Percentiles rank a stretch among this genome's conserved stretches.
phyloP scores from a whole-genome alignment of 805 yeast species.

The Starmerella khaoyaiensis region DNA sequence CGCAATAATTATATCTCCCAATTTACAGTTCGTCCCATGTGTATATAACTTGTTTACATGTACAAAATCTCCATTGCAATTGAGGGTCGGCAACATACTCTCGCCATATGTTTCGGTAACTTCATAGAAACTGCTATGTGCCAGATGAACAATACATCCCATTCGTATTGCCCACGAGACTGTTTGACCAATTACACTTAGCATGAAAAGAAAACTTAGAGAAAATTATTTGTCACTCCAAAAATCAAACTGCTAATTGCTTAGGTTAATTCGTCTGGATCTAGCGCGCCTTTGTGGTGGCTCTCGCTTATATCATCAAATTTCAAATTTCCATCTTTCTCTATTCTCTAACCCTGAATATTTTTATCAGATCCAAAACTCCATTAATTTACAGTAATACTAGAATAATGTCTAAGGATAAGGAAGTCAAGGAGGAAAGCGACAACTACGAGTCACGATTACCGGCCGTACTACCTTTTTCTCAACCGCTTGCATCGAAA shows the following conservation, averaged over 20 bases:
- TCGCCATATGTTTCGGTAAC: conserved; percentile 80
- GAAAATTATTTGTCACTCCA: not conserved
- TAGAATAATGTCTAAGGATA: conserved; percentile 18
- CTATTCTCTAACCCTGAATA: no score
- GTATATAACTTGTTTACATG: conserved; percentile 51
- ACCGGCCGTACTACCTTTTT: conserved; percentile 83
- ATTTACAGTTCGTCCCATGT: conserved; percentile 51
- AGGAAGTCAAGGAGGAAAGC: conserved; percentile 17
- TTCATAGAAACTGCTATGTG: conserved; percentile 56
- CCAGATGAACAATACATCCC: conserved; percentile 40
- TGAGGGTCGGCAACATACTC: conserved; percentile 87
- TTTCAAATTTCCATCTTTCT: no score
- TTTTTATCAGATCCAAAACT: no score
- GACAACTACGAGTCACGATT: conserved; percentile 83
- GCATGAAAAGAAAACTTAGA: not conserved
- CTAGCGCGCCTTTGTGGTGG: no score
- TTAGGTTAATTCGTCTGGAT: not conserved
- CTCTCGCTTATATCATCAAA: not conserved
- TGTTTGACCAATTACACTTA: conserved; percentile 14
- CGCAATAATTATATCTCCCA: conserved; percentile 84
- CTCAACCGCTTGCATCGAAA: conserved; percentile 89
- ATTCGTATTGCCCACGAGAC: conserved; percentile 27
- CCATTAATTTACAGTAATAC: no score
- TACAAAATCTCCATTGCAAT: conserved; percentile 62
- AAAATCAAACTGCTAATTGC: not conserved